phyloP scores from a whole-genome alignment of 106 monocot species.

The Allium fistulosum region DNA sequence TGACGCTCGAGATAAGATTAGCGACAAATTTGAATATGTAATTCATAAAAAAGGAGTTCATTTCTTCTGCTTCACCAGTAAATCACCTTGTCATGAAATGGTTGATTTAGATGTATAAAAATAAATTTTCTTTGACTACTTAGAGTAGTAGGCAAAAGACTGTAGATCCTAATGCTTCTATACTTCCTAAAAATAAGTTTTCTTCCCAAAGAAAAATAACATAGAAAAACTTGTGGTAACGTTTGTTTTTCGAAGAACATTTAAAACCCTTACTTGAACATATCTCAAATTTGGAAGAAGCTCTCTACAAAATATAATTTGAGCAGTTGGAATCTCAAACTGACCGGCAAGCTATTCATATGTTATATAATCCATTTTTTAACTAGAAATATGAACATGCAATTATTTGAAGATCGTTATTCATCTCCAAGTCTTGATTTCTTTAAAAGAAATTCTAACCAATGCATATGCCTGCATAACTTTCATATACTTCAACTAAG shows the following conservation, averaged over 20 bases:
- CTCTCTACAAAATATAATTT: constrained; percentile 85
- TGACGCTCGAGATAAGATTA: constrained; percentile 67
- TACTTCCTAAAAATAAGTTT: too few relatives aligned
- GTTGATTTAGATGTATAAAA: constrained; percentile 91
- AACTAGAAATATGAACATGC: too few relatives aligned
- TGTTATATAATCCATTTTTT: background rate
- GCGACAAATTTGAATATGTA: constrained; percentile 83
- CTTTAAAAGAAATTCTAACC: too few relatives aligned
- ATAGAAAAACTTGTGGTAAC: background rate
- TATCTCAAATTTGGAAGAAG: constrained; percentile 76
- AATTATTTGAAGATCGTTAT: too few relatives aligned
- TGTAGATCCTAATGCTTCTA: constrained; percentile 28
- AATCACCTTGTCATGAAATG: constrained; percentile 91
- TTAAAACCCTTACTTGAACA: constrained; percentile 69
- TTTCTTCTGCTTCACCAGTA: constrained; percentile 94
- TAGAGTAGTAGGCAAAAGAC: constrained; percentile 82
- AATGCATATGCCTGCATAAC: too few relatives aligned
- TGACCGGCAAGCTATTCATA: constrained; percentile 84
- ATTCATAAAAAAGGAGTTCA: constrained; percentile 73
- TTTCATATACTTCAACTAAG: too few relatives aligned
- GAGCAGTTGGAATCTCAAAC: constrained; percentile 98
- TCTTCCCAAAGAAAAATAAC: too few relatives aligned
- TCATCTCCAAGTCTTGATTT: too few relatives aligned
- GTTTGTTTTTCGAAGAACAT: constrained; percentile 49
- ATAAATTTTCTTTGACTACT: constrained; percentile 55